These are phyloP conservation scores for Diplogelasinospora grovesii DNA, from an alignment of 495 filamentous ascomycete genomes.

Conservation along the genomic window DNA sequence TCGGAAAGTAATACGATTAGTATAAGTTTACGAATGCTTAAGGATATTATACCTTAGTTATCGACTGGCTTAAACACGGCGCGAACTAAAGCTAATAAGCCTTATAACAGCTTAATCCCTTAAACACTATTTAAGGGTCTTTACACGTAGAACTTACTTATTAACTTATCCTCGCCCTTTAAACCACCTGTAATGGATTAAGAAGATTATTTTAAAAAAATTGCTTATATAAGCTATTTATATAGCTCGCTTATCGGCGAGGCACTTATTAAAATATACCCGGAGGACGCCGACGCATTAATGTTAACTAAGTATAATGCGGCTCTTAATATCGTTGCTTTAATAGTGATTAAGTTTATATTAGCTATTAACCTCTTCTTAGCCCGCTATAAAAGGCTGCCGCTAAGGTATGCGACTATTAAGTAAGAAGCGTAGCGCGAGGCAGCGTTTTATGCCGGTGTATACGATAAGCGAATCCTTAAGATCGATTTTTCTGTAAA, in stretches of 20 bases:
- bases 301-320: constrained; percentile 14
- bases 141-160: constrained; percentile 9
- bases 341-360: not conserved
- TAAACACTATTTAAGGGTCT: constrained; percentile 4
- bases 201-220: not conserved
- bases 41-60: constrained; percentile 19
- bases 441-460: not conserved
- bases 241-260: constrained; percentile 20
- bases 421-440: not conserved
- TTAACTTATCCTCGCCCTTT: not conserved
- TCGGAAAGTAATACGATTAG: constrained; percentile 11
- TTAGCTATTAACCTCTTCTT: not conserved
- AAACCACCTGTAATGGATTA: not conserved
- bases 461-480: not conserved
- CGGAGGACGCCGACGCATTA: constrained; percentile 11
- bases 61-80: constrained; percentile 20
- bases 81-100: no score
- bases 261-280: constrained; percentile 12
- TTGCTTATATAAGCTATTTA: constrained; percentile 12
- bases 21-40: constrained; percentile 6
- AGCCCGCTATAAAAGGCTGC: not conserved
- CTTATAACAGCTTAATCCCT: constrained; percentile 10
- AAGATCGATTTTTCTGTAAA: not conserved
- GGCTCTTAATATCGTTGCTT: not conserved
- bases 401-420: not conserved